Evolutionary conservation across 2,329 filamentous ascomycete genomes (phyloP), one percentile per base, ranked within the genome.

Genomic region (Xylaria polymorpha): DNA sequence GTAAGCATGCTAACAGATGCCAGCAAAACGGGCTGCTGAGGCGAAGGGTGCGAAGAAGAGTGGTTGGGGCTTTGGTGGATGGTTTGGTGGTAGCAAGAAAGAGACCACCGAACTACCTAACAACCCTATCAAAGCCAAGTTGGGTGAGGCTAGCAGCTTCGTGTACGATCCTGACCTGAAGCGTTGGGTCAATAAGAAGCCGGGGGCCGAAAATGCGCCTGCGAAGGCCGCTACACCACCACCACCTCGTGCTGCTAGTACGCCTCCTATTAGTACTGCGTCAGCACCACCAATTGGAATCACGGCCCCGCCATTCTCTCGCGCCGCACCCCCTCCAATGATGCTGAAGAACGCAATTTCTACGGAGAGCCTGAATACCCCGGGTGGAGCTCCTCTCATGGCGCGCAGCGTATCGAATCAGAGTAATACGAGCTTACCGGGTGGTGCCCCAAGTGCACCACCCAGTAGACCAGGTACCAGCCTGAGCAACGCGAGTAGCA

Each of bases 131-230:
- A 90, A 89, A 74, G 96, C 97, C 71, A 99, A 99, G 77, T 87
- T 99, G 9, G 97, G 95, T 70, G 97, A 99, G 80, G 90, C 96
- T 77, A 97, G 90, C 80, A 94, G 90, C 55, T 98, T 99, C 80
- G 91, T 95, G 74, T 99, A 96, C 77, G 96, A 99, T 77, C 92
- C 94, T 2, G 93, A 98, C n/a, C 87, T 97, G 61, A 97, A 97
- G 84, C 94, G 96, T 79, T 99, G 97, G 97, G 86, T 99, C 79
- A 98, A 99, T 84, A 98, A 98, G 85, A 98, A 97, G 79, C 89
- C 89, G 12, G 91, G 91, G 14, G 87, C 88, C 8, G 90, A 92
- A 64, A 87, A 87, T 51, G 82, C 83, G 9, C 83, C 86, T 32
- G 83, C 87, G 3, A 87, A 89, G 71, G 84, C 86, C 56, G 90